Conservation (phyloP, 2,329 filamentous ascomycete species). For the Beauveria asiatica region DNA sequence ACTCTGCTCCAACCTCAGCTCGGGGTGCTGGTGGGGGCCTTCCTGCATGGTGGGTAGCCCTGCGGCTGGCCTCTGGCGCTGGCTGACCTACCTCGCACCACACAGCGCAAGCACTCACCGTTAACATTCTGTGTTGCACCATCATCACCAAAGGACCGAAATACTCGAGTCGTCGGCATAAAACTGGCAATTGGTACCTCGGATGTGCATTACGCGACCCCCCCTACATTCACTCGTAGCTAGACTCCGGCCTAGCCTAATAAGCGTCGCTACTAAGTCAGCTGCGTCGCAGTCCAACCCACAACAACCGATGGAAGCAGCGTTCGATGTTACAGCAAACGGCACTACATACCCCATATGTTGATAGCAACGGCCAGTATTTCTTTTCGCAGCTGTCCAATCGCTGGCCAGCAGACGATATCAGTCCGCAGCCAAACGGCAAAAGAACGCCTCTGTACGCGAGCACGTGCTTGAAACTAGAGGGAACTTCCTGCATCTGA, state of each 20-base stretch:
- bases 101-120: too few species aligned
- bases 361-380: not conserved
- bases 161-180: not conserved
- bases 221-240: not conserved
- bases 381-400: not conserved
- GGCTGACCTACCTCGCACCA: not conserved
- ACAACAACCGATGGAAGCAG: not conserved
- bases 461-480: too few species aligned
- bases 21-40: not conserved
- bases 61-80: not conserved
- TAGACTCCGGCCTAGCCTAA: not conserved
- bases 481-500: too few species aligned
- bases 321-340: not conserved
- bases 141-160: not conserved
- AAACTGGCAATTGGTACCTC: not conserved
- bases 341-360: too few species aligned
- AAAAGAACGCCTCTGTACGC: too few species aligned
- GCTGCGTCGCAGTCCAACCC: not conserved
- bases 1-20: not conserved
- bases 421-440: too few species aligned
- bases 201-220: too few species aligned
- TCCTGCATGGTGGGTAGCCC: not conserved
- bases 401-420: too few species aligned
- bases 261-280: not conserved
- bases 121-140: too few species aligned